These are phyloP conservation scores for Termitomyces sp. DNA, from an alignment of 768 basidiomycete genomes.

Conservation along the genomic window DNA sequence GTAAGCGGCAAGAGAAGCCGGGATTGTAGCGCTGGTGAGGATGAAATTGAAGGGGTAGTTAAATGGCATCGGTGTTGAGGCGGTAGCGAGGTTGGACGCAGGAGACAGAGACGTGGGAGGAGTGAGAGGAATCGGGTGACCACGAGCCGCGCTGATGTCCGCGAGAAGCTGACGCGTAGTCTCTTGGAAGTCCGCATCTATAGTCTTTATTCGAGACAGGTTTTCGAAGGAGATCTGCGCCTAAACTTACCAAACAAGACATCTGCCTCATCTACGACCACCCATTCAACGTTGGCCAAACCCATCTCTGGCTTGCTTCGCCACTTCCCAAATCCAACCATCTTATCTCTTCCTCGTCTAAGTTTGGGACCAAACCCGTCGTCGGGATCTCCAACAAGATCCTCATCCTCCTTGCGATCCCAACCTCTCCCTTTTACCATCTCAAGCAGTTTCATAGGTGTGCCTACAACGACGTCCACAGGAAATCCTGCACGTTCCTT, in stretches of 20 bases:
- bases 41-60: slow-evolving; percentile 78
- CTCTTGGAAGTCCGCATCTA: slow-evolving; percentile 81
- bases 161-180: slow-evolving; percentile 67
- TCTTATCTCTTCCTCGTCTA: slow-evolving; percentile 32
- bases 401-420: slow-evolving; percentile 32
- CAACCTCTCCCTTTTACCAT: slow-evolving; percentile 52
- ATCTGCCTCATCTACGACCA: slow-evolving; percentile 89
- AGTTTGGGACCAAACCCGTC: slow-evolving; percentile 16
- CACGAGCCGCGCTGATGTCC: slow-evolving; percentile 64
- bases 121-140: slow-evolving; percentile 34
- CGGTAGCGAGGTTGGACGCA: slow-evolving; percentile 11
- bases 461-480: slow-evolving; percentile 59
- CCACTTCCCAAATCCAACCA: slow-evolving; percentile 36
- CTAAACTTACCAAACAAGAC: slow-evolving; percentile 71
- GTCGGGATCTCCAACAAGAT: slow-evolving; percentile 20
- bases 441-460: slow-evolving; percentile 60
- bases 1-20: slow-evolving; percentile 65
- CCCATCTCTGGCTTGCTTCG: slow-evolving; percentile 52
- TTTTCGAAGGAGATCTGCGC: background rate
- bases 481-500: slow-evolving; percentile 17
- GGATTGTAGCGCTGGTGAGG: slow-evolving; percentile 85
- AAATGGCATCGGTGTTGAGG: slow-evolving; percentile 21
- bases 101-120: slow-evolving; percentile 14
- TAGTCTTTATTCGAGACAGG: background rate
- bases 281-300: slow-evolving; percentile 77